Evolutionary conservation across 805 yeast genomes (phyloP), one percentile per base, ranked within the genome.

Genomic region (Candida fluviatilis): DNA sequence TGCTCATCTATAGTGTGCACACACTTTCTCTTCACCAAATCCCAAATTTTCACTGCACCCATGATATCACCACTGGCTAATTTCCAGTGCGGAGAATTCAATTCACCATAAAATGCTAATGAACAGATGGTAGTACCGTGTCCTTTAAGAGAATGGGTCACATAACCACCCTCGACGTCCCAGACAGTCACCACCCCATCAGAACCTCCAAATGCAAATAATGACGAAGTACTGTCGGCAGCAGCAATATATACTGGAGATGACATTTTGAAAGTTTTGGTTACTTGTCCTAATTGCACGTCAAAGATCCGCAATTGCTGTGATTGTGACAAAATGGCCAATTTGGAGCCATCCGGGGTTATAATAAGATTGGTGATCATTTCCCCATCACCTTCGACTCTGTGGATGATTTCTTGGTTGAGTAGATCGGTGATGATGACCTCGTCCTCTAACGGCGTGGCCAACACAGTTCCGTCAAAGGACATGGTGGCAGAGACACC

Each of bases 151-250:
- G 87, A 80, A 60, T 93, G 99, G 0, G 99, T 93, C 3, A 84
- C 77, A 47, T 75, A 87, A 1, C 93, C 90, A 25, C 89, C 89
- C 46, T 80, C 90, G 26, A 93, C 73, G 59, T 93, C 99, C 83
- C 95, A 89, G 1, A 93, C 95, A 32, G 86, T 80, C 13, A 90
- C 84, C 30, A 80, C 75, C 34, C 99, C 98, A 60, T 93, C 99
- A 1, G 97, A 84, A 34, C 95, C 89, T 28, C 99, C 99, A 54
- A 93, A 81, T 14, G 96, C 95, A 52, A 90, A 77, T 26, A 93
- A 67, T 2, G 95, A 80, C 2, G 95, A 82, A 0, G 97, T 87
- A 2, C 75, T 57, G 59, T 93, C 99, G 16, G 76, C 77, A 8
- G 83, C 70, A 32, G 88, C 73, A 8, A 88, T 82, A 58, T 85